Evolutionary conservation across 2,329 filamentous ascomycete species (phyloP), one percentile per base, ranked within the genome.

Genomic region (Aspergillus sp.): DNA sequence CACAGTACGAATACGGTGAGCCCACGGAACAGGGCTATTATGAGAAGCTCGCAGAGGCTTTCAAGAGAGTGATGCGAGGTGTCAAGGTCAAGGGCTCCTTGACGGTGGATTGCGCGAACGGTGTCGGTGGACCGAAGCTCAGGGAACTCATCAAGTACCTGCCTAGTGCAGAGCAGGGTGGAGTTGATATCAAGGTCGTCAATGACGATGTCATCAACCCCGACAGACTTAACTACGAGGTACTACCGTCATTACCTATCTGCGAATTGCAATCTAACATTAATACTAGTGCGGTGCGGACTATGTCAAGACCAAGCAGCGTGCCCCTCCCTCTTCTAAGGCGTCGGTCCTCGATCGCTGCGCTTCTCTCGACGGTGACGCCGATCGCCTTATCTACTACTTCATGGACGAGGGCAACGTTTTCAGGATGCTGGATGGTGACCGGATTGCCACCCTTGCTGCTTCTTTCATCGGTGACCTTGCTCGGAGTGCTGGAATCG

Each of bases 261-360:
- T 11, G 49, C 49, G 31, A 36, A 19, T 11, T 10, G 6, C 32
- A 5, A 42, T 17, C 29, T 64, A 58, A 70, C 57, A 54, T 14
- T 32, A 46, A 32, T 50, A 57, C 54, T 21, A 95, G 85, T 96
- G 89, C 68, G 94, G 94, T 72, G 94, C 94, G 67, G 94, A 99
- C 75, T 97, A 85, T 64, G 94, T 99, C 74, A 99, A 99, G 79
- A 97, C 94, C 16, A 91, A 91, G 75, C 94, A 99, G 78, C 86
- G 91, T 58, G 89, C 91, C 54, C 94, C 94, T 47, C 88, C 88
- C 40, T 87, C 79, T 25, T 93, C 91, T 49, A 91, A 92, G 70
- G 88, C 89, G 41, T 81, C 84, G 29, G 81, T 85, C 1, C 85
- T 88, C 50, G 87, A 88, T 58, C 88, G 94, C 54, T 93, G 86